Percentiles rank a stretch among this genome's conserved stretches.
Conservation (phyloP, 2,329 filamentous ascomycete species). For the Pezicula neosporulosa region DNA sequence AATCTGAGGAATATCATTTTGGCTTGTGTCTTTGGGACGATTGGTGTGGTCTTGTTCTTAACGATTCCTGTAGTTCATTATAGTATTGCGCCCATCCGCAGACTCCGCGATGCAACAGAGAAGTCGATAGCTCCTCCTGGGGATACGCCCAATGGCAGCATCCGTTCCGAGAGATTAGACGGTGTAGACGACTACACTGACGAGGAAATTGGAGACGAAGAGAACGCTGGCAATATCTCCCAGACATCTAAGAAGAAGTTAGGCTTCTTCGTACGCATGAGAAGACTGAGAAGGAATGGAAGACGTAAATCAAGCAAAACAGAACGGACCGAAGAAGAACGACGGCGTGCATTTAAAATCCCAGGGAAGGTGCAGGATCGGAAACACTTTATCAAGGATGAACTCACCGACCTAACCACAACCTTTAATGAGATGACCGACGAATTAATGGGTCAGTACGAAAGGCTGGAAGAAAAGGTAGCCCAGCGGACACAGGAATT, state of each 20-base stretch:
- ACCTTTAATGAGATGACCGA: conserved; percentile 96
- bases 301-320: conserved; percentile 20
- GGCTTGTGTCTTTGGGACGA: conserved; percentile 80
- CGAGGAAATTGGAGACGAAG: conserved; percentile 19
- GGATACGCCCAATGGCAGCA: conserved; percentile 25
- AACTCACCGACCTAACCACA: conserved; percentile 75
- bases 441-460: conserved; percentile 83
- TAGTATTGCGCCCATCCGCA: conserved; percentile 66
- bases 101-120: conserved; percentile 26
- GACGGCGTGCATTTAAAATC: conserved; percentile 65
- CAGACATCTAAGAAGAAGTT: conserved; percentile 27
- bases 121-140: conserved; percentile 27
- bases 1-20: conserved; percentile 77
- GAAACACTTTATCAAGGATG: conserved; percentile 76
- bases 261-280: conserved; percentile 26
- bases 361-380: conserved; percentile 76
- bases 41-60: conserved; percentile 67
- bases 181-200: conserved; percentile 12
- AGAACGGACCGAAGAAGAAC: conserved; percentile 37
- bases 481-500: conserved; percentile 78
- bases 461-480: conserved; percentile 79
- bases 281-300: conserved; percentile 16
- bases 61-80: conserved; percentile 78
- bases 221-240: conserved; percentile 20
- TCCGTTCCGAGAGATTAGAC: conserved; percentile 20